phyloP scores from a whole-genome alignment of 176 grass and related monocot genomes.

The Thinopyrum elongatum region DNA sequence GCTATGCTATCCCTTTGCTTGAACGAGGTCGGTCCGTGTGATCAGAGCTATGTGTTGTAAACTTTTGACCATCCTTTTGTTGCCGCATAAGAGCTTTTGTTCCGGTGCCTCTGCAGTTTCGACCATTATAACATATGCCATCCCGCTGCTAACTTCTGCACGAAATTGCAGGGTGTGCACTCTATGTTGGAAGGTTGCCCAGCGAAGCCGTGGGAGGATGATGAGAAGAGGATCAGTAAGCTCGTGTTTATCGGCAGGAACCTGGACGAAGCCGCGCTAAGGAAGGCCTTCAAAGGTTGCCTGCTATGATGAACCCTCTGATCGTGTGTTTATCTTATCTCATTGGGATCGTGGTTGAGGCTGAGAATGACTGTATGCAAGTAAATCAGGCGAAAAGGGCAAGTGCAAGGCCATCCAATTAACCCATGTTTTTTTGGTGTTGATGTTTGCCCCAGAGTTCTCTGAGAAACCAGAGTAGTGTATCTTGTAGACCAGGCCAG shows the following conservation, averaged over 20 bases:
- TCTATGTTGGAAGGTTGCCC: conserved; percentile 75
- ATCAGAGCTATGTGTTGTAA: background rate
- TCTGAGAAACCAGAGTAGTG: background rate
- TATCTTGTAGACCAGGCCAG: background rate
- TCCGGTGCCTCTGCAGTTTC: background rate
- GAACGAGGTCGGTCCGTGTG: background rate
- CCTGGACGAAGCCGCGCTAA: conserved; percentile 50
- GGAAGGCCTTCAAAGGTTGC: conserved; percentile 69
- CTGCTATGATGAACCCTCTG: conserved; percentile 26
- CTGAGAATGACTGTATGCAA: background rate
- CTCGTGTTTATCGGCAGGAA: conserved; percentile 72
- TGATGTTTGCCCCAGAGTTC: background rate
- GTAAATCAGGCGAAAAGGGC: background rate
- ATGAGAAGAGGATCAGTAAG: conserved; percentile 62
- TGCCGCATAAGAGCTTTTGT: background rate
- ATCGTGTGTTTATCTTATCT: background rate
- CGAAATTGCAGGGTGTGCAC: conserved; percentile 46
- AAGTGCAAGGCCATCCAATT: background rate
- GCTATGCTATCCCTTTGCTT: background rate
- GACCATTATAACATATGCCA: background rate
- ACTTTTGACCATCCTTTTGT: background rate
- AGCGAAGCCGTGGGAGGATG: conserved; percentile 55
- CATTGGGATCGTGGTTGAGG: background rate
- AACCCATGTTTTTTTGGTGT: background rate
- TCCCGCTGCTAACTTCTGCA: background rate